Evolutionary conservation across 2,329 filamentous ascomycete species (phyloP).

Genomic region (Helminthosporium solani): DNA sequence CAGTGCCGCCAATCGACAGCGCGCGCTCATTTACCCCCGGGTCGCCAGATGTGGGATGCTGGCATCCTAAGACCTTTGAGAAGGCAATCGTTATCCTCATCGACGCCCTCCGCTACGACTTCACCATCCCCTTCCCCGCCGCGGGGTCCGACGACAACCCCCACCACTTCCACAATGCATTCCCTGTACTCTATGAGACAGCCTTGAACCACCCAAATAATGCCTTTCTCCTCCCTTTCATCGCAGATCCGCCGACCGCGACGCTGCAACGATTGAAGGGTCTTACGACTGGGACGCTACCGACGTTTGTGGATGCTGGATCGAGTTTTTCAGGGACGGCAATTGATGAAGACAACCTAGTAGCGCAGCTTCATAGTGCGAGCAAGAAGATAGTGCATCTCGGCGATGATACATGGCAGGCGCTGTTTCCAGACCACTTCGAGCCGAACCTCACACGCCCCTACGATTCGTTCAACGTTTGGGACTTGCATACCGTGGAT

Average conservation of each 20-base stretch:
- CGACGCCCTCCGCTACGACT: constrained; percentile 94
- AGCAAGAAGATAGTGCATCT: constrained; percentile 84
- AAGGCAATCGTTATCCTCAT: constrained; percentile 89
- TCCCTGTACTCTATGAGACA: constrained; percentile 84
- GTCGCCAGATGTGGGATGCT: constrained; percentile 69
- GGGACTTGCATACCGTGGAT: constrained; percentile 95
- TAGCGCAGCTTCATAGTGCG: constrained; percentile 63
- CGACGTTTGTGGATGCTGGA: constrained; percentile 90
- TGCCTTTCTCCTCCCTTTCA: constrained; percentile 90
- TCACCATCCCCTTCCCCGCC: constrained; percentile 75
- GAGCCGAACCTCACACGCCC: constrained; percentile 79
- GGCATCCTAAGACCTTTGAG: constrained; percentile 92
- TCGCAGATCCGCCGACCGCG: constrained; percentile 92
- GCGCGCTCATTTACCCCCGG: constrained; percentile 39
- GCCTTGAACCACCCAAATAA: constrained; percentile 72
- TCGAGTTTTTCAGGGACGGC: constrained; percentile 94
- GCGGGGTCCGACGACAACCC: constrained; percentile 51
- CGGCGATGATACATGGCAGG: constrained; percentile 97
- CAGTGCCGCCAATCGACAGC: constrained; percentile 66
- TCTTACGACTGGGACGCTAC: constrained; percentile 89
- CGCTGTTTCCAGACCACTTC: constrained; percentile 92
- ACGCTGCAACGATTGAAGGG: constrained; percentile 92
- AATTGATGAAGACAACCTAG: constrained; percentile 87
- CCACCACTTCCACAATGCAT: constrained; percentile 79
- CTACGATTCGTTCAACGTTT: constrained; percentile 98